Base-by-base conservation (phyloP, 1,139 yeast genomes). In the Casaregolazyma suthepensis region DNA sequence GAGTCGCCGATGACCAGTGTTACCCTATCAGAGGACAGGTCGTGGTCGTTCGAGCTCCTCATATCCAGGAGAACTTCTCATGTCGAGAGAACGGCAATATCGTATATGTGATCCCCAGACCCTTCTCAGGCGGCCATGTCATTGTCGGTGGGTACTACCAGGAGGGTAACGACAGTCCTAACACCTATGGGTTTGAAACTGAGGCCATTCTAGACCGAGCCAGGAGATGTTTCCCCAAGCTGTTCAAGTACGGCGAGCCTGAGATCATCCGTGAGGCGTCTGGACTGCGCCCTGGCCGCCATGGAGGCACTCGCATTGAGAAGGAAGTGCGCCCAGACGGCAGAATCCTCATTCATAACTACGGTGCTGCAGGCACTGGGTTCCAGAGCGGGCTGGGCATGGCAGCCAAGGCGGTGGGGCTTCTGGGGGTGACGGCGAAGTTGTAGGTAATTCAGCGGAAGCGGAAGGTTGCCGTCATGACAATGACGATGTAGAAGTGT, bases 351-450 rank as follows among this genome's bases (percentile, higher is more conserved):
- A 70, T 85, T n/a, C 90, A 85, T 63, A 83, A 84, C 66, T 84
- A 84, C 63, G 94, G 94, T 35, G 87, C 90, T 3, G 76, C 83
- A 47, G 94, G 94, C 0, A 81, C 84, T 54, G 94, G 94, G 1
- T 85, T 81, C 68, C 91, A 84, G 67, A 78, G 85, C 3, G 89
- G 88, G 0, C 73, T 77, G 19, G 89, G 87, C 1, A 82, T 84
- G 85, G 79, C 82, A 2, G 61, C 67, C 44, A 70, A 69, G 50
- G 84, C 81, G 1, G 76, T 79, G 3, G 57, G 59, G 1, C 57
- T 74, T 26, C 60, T 64, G 40, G 44, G 43, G 2, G 46, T 35
- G 23, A 42, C 54, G 38, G 26, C 56, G 18, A 56, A 56, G 50
- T 40, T 55, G 45, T 56, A 50, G 45, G n/a, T 31, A 2, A 3